Evolutionary conservation across 192 early-diverging fungal species (phyloP), one percentile per base, ranked within the genome.

Genomic region (Linnemannia zychae): DNA sequence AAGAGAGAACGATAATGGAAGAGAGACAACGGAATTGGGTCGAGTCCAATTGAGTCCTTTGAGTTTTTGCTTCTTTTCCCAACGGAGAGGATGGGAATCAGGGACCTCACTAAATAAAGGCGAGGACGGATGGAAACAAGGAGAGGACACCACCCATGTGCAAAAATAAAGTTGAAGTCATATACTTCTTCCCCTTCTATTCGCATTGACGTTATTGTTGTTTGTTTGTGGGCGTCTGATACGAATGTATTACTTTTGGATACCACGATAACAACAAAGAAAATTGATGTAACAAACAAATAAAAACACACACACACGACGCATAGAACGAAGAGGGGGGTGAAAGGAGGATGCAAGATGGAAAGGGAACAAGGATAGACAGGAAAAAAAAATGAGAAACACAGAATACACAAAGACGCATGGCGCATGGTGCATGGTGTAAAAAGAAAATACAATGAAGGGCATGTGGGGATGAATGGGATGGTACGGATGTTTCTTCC

Each of bases 361-460:
- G 36, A 60, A 60, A 67, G 60, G 33, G 37, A 70, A 57, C 38
- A 53, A 50, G 20, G 67, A 48, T 28, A 67, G 65, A 68, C 46
- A 68, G 40, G 63, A 15, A 36, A 49, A 52, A 9, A 34, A 52
- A 1, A 24, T 20, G 36, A 22, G 31, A 73, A 15, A 50, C n/a
- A n/a, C n/a, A n/a, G 18, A 24, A 24, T 7, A 31, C 57, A n/a
- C 18, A 36, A 28, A 48, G 74, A 67, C 67, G 16, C 63, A 67
- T 76, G 46, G 22, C 15, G 52, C 31, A 22, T 38, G 13, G 52
- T 68, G 75, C 24, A 17, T 28, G 17, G 69, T 37, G 34, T 7
- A 22, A 44, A 71, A 67, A 47, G 9, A 49, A 24, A 65, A 34
- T 44, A 24, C 67, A 31, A 48, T 36, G 18, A 49, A 47, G 53